Percentiles rank a stretch among this genome's conserved stretches.
phyloP scores from a whole-genome alignment of 768 basidiomycete genomes.

The Floccularia luteovirens region DNA sequence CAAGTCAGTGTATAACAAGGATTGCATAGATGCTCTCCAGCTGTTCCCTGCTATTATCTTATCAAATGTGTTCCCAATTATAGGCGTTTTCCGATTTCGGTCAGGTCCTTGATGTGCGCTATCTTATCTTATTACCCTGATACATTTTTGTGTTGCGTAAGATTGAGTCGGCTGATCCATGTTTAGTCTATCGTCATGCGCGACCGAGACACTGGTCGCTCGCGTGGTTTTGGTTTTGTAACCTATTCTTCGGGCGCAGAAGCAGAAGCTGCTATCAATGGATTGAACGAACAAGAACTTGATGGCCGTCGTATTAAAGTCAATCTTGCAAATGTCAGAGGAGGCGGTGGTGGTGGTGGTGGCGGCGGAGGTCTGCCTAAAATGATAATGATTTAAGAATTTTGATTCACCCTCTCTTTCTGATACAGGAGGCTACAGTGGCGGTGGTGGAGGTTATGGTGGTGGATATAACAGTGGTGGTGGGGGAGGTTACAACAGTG shows the following conservation, averaged over 20 bases:
- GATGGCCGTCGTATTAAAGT: constrained; percentile 90
- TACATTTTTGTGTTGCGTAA: constrained; percentile 17
- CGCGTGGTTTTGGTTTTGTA: constrained; percentile 96
- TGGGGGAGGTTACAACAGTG: constrained; percentile 10
- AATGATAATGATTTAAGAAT: constrained; percentile 1
- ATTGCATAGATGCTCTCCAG: constrained; percentile 20
- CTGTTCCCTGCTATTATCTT: constrained; percentile 32
- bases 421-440: constrained; percentile 15
- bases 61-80: constrained; percentile 41
- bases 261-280: constrained; percentile 70
- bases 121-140: constrained; percentile 27
- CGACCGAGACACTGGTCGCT: constrained; percentile 96
- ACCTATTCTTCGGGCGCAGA: constrained; percentile 57
- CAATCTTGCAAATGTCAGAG: constrained; percentile 74
- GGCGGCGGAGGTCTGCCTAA: constrained; percentile 26
- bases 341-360: constrained; percentile 46
- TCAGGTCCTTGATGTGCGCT: constrained; percentile 86
- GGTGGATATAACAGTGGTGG: constrained; percentile 9
- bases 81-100: constrained; percentile 85
- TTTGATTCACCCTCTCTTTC: constrained; percentile 2
- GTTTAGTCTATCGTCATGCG: constrained; percentile 94
- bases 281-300: constrained; percentile 84
- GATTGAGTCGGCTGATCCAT: constrained; percentile 30
- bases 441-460: constrained; percentile 11
- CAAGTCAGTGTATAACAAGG: constrained; percentile 62